Base-by-base conservation (phyloP, 2,329 filamentous ascomycete genomes). In the Verticillium zaregamsianum region DNA sequence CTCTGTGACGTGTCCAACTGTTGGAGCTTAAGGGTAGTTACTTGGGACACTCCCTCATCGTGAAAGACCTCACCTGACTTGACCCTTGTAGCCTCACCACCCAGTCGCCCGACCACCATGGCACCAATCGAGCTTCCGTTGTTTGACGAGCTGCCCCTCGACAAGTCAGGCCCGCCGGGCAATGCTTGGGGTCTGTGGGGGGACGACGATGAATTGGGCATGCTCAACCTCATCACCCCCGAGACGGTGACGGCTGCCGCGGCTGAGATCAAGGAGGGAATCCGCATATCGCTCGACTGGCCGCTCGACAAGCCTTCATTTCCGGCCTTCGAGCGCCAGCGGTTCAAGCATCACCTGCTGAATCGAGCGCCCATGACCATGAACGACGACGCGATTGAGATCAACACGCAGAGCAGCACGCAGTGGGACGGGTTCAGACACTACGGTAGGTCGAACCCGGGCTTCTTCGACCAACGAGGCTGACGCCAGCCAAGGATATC, bases 111-210 rank as follows among this genome's bases (percentile, higher is more conserved):
- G 11, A 14, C 11, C 33, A 14, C 33, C 33, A 40, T 40, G 37
- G 17, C 71, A 0, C 37, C 37, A 1, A 17, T 40, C 14, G 6
- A 40, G 37, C 37, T 40, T 15, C 37, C 37, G 12, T 40, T 14
- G 15, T 84, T 83, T 63, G 72, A 79, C 7, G 71, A 76, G 3
- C 78, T 86, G 0, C 82, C 82, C 0, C 74, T 86, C 1, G 76
- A 77, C 61, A 79, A 80, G 56, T 70, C 76, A 61, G 82, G 81
- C 0, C 82, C 82, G 7, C 75, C 71, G 3, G 80, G 80, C 8
- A 86, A 86, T 61, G 81, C 84, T 6, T 86, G 84, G 84, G 82
- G 82, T 1, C 77, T 84, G 5, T 85, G 82, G 64, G 83, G 82
- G 3, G 67, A 73, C 5, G 61, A 74, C 3, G 83, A 86, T 62